A percentile compares a stretch with the other conserved stretches of the same genome.
Conservation (phyloP, 345 rosid species). For the Eucalyptus camaldulensis region DNA sequence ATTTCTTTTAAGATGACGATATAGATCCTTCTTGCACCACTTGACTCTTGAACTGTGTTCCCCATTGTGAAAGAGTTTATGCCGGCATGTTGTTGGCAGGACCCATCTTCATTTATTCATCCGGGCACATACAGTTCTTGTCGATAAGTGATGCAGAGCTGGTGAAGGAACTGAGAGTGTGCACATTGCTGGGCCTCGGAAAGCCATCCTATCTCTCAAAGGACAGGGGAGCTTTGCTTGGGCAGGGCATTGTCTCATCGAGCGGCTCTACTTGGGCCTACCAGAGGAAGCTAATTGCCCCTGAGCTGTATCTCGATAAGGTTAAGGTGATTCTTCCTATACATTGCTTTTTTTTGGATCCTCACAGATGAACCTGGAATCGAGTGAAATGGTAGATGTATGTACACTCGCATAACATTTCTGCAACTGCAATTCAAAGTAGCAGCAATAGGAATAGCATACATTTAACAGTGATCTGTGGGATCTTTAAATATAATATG, state of each 20-base stretch:
- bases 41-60: neutral
- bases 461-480: neutral
- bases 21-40: neutral
- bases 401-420: neutral
- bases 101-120: conserved; percentile 26
- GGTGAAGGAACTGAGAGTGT: conserved; percentile 24
- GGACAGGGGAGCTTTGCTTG: conserved; percentile 27
- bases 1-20: neutral
- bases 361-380: neutral
- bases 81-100: conserved; percentile 4
- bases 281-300: conserved; percentile 31
- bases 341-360: neutral
- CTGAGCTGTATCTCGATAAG: conserved; percentile 20
- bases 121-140: conserved; percentile 17
- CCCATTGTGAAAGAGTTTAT: neutral
- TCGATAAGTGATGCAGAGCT: conserved; percentile 14
- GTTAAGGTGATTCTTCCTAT: conserved; percentile 19
- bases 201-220: conserved; percentile 31
- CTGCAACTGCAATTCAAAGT: neutral
- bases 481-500: neutral
- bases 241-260: conserved; percentile 27
- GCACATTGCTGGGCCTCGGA: conserved; percentile 16
- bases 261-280: conserved; percentile 26
- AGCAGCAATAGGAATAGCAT: neutral
- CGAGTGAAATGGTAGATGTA: neutral